Evolutionary conservation across 225 moss, liverwort and hornwort species (phyloP).

Genomic region (Ulota crispa): DNA sequence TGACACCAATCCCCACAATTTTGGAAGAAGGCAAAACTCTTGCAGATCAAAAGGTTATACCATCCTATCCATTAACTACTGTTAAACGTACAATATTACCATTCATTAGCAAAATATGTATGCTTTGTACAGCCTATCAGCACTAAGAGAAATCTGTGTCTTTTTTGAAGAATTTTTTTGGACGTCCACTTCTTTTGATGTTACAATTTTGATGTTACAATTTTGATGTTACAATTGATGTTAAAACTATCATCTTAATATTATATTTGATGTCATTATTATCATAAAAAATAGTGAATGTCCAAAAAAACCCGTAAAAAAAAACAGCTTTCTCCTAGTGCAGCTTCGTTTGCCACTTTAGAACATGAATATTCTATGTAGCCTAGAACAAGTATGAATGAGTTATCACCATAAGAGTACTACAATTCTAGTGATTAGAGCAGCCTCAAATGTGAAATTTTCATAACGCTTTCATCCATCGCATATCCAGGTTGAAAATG

Average conservation of each 20-base stretch:
- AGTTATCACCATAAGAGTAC: neutral
- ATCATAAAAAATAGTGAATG: no score
- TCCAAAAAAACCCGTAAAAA: no score
- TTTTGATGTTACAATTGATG: no score
- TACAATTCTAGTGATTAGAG: neutral
- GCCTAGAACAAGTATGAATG: neutral
- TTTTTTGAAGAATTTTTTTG: no score
- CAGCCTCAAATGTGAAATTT: neutral
- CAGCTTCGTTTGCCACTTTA: neutral
- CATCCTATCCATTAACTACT: no score
- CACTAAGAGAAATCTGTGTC: no score
- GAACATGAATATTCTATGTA: neutral
- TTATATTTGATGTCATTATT: no score
- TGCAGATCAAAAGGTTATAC: conserved; percentile 61
- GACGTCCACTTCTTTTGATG: no score
- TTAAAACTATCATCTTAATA: no score
- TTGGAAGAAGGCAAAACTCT: conserved; percentile 70
- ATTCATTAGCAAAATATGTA: neutral
- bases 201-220: no score
- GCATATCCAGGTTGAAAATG: conserved; percentile 22
- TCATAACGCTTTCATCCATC: neutral
- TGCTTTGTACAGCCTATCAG: neutral
- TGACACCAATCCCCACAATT: conserved; percentile 32
- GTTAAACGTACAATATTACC: no score
- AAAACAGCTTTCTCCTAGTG: no score